These are phyloP conservation scores for Cichorium intybus DNA, from an alignment of 140 eudicot species.

Conservation along the genomic window DNA sequence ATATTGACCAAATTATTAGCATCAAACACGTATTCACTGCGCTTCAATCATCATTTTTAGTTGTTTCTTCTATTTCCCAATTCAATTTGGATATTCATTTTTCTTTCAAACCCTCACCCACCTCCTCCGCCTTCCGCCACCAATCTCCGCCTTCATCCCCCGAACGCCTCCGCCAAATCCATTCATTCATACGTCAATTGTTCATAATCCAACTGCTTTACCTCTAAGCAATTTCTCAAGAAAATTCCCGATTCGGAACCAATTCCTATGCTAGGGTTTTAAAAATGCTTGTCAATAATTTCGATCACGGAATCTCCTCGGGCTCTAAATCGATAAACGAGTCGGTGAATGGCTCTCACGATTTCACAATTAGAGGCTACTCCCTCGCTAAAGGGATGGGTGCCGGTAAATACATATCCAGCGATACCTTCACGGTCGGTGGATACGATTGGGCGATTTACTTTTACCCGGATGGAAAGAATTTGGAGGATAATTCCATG, in stretches of 20 bases:
- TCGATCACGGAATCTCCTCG: slow-evolving; percentile 37
- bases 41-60: slow-evolving; percentile 13
- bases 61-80: background rate
- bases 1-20: background rate
- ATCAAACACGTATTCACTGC: background rate
- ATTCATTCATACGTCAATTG: background rate
- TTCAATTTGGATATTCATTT: background rate
- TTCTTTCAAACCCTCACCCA: slow-evolving; percentile 16
- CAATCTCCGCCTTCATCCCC: slow-evolving; percentile 17
- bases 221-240: slow-evolving; percentile 1
- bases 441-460: slow-evolving; percentile 93
- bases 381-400: slow-evolving; percentile 87
- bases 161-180: slow-evolving; percentile 12
- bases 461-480: slow-evolving; percentile 86
- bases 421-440: slow-evolving; percentile 74
- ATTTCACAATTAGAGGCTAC: slow-evolving; percentile 72
- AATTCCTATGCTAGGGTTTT: slow-evolving; percentile 39
- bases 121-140: slow-evolving; percentile 3
- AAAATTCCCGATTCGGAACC: background rate
- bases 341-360: slow-evolving; percentile 76
- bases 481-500: slow-evolving; percentile 62
- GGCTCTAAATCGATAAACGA: slow-evolving; percentile 73
- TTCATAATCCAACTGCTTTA: background rate
- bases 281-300: slow-evolving; percentile 26
- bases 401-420: slow-evolving; percentile 63